Evolutionary conservation across 1,139 yeast species (phyloP).

Genomic region (Geotrichum restrictum): DNA sequence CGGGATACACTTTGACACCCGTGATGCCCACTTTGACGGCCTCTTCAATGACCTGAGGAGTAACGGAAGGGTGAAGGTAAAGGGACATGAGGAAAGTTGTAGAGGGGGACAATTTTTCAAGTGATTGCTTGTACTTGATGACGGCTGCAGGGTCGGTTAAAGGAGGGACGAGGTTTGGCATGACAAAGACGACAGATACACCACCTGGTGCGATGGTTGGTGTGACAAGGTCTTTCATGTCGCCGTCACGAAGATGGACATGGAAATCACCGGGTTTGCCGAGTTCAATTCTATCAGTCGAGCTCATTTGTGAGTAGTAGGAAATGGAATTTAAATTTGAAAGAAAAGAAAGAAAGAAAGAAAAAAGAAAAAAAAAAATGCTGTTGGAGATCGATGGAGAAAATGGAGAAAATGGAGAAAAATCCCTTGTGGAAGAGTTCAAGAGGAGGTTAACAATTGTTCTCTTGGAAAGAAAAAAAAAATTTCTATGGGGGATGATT

Average conservation of each 20-base stretch:
- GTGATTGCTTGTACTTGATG: slow-evolving; percentile 58
- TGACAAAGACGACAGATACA: slow-evolving; percentile 80
- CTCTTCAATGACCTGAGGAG: slow-evolving; percentile 75
- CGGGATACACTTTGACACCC: slow-evolving; percentile 91
- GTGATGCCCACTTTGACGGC: slow-evolving; percentile 74
- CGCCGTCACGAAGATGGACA: slow-evolving; percentile 90
- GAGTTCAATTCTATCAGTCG: slow-evolving; percentile 47
- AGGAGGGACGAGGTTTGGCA: slow-evolving; percentile 97
- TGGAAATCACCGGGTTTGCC: slow-evolving; percentile 94
- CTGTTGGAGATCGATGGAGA: too few relatives aligned
- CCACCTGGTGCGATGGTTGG: slow-evolving; percentile 93
- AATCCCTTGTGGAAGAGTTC: too few relatives aligned
- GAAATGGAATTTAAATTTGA: background rate
- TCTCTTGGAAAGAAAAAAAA: too few relatives aligned
- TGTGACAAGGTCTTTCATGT: slow-evolving; percentile 84
- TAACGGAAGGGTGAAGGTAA: slow-evolving; percentile 69
- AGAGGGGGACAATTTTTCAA: slow-evolving; percentile 68
- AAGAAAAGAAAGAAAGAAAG: background rate
- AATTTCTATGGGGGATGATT: too few relatives aligned
- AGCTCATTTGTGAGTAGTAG: too few relatives aligned
- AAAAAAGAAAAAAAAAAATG: background rate
- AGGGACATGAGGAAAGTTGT: slow-evolving; percentile 90
- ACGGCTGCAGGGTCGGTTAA: slow-evolving; percentile 75
- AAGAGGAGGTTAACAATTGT: too few relatives aligned
- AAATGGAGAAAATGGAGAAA: too few relatives aligned